A percentile compares a stretch with the other conserved stretches of the same genome.
Evolutionary conservation across 768 basidiomycete genomes (phyloP).

Genomic region (Rhodotorula babjevae): DNA sequence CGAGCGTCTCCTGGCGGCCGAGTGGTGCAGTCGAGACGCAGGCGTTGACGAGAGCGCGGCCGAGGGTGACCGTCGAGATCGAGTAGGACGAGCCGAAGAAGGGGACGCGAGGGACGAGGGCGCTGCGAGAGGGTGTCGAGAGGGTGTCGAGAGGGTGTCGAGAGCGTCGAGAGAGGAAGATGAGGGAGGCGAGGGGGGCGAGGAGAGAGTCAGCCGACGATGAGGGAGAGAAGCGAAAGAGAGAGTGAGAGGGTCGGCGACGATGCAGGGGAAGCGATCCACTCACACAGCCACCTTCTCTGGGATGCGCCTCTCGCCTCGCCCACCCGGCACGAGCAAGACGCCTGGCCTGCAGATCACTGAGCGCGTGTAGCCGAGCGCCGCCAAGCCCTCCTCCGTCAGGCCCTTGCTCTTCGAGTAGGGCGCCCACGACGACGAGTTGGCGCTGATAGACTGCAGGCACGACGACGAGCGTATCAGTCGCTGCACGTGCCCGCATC

Average conservation of each 20-base stretch:
- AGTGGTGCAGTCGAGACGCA: background rate
- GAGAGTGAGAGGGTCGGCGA: background rate
- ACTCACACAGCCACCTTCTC: slow-evolving; percentile 54
- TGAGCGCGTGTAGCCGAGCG: slow-evolving; percentile 64
- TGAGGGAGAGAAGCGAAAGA: no score
- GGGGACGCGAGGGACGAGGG: background rate
- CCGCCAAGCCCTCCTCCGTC: slow-evolving; percentile 65
- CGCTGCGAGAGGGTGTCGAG: background rate
- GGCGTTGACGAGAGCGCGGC: slow-evolving; percentile 15
- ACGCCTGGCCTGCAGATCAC: slow-evolving; percentile 64
- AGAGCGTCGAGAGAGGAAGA: background rate
- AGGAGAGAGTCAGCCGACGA: no score
- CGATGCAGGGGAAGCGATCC: background rate
- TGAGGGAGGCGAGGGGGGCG: background rate
- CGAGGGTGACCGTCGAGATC: slow-evolving; percentile 20
- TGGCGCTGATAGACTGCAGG: slow-evolving; percentile 42
- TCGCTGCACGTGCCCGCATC: no score
- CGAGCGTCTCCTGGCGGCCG: background rate
- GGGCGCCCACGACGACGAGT: slow-evolving; percentile 5
- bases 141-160: slow-evolving; percentile 6
- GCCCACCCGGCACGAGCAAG: slow-evolving; percentile 53
- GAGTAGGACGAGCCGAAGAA: background rate
- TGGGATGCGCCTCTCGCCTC: slow-evolving; percentile 49
- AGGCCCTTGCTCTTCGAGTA: slow-evolving; percentile 46
- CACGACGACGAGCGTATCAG: no score